Evolutionary conservation across 768 basidiomycete genomes (phyloP), one percentile per base, ranked within the genome.

Genomic region (Lentinula sp.): DNA sequence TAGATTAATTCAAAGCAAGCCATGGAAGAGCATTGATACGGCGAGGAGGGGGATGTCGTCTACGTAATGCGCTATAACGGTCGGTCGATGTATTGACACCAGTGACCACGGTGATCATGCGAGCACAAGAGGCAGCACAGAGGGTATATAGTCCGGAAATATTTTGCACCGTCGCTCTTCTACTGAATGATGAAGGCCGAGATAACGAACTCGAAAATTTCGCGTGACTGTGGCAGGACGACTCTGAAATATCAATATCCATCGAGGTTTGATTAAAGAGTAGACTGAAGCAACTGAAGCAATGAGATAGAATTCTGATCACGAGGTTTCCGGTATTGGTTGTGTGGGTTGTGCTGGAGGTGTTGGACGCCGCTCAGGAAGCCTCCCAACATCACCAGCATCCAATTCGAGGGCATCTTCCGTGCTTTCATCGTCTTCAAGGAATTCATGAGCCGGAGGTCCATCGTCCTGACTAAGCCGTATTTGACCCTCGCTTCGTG

Each of bases 381-480:
- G 50, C 3, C 15, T 13, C 18, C 50, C 36, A 41, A 51, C 48
- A 32, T 66, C 53, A 32, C 33, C 60, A 46, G 52, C 28, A 6
- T 39, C 52, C 1, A 49, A 35, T 23, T 54, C 52, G 23, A 45
- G 15, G 7, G 51, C 73, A 35, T 78, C 71, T 37, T 78, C 81
- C 12, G 82, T 85, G 50, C 85, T 85, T 51, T 82, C 79, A 36
- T 83, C 84, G 61, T 85, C 83, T 41, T 78, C 80, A 52, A 90
- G 65, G 63, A 89, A 89, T 58, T 85, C 84, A 15, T 76, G 74
- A n/a, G 86, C 80, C n/a, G 87, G 78, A 12, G 88, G 88, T 0
- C 86, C 85, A 57, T 89, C 86, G 64, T 90, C 88, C 66, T 83
- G 79, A 51, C 86, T 88, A 20, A 90, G 77, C 8, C 88, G 81